Evolutionary conservation across 1,284 basidiomycete species (phyloP), one percentile per base, ranked within the genome.

Genomic region (Meripilus lineatus): DNA sequence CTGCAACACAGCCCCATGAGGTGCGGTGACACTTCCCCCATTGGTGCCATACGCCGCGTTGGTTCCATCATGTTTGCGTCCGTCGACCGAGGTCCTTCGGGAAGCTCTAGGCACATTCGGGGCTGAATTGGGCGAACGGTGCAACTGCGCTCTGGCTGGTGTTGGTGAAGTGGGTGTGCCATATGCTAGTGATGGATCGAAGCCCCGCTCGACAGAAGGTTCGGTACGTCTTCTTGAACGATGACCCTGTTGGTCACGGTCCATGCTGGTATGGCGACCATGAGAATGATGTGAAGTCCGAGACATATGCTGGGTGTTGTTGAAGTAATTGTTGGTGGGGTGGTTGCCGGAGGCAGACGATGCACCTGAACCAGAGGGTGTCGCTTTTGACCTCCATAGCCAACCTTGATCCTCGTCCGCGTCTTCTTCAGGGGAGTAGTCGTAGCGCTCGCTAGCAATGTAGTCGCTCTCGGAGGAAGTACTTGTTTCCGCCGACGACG

Each of bases 1-100:
- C n/a, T 72, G 66, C 21, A 81, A 63, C 5, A 75, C 78, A 32
- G 72, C 72, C 52, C 74, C 76, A 39, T 81, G 77, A 0, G 79
- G 75, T 10, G 77, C 72, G 47, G 61, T 26, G 35, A 42, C 51
- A 28, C 56, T 46, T 20, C 10, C 50, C 50, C 14, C 46, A 40
- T 13, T 53, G 50, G 34, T 54, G 53, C 28, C 40, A 33, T 20
- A 48, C 20, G 32, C 35, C 40, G 20, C 32, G 37, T 35, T 53
- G 52, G 10, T 30, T n/a, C 26, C 47, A 21, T 38, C 32, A 43
- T 24, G 41, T 28, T 20, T 24, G 32, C 20, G 38, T 28, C 37
- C 28, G 40, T 48, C 34, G 13, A 28, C 22, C 14, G 43, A 18
- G 5, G 23, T 15, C 6, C 11, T 32, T 15, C 32, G 34, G 4